A percentile compares a stretch with the other conserved stretches of the same genome.
Conservation (phyloP, 2,329 filamentous ascomycete genomes). For the Periconia digitata region DNA sequence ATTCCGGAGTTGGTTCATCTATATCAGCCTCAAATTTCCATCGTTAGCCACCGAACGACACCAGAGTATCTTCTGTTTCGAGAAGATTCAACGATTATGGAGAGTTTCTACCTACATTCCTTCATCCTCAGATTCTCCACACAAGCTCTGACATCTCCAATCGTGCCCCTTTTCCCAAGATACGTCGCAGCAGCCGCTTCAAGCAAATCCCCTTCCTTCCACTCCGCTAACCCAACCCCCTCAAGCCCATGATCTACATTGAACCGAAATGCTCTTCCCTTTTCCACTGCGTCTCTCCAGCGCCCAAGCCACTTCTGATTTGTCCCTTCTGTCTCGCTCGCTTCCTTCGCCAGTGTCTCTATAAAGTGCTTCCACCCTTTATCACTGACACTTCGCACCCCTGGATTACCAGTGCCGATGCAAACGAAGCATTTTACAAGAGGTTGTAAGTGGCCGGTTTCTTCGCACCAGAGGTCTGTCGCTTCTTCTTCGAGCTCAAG, state of each 20-base stretch:
- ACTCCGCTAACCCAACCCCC: slow-evolving; percentile 19
- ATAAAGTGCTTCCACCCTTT: slow-evolving; percentile 11
- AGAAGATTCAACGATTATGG: background rate
- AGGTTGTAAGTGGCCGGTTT: slow-evolving; percentile 8
- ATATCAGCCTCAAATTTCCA: background rate
- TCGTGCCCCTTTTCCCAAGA: slow-evolving; percentile 9
- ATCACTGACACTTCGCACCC: slow-evolving; percentile 11
- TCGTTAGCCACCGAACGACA: too few relatives aligned
- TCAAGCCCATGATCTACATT: slow-evolving; percentile 38
- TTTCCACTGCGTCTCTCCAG: slow-evolving; percentile 23
- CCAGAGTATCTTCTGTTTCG: too few relatives aligned
- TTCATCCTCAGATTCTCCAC: slow-evolving; percentile 15
- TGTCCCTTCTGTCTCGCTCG: slow-evolving; percentile 33
- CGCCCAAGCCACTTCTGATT: slow-evolving; percentile 26
- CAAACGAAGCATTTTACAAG: slow-evolving; percentile 19
- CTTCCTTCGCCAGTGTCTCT: slow-evolving; percentile 25
- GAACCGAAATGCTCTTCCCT: slow-evolving; percentile 37
- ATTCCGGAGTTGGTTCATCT: slow-evolving; percentile 8
- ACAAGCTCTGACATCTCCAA: slow-evolving; percentile 7
- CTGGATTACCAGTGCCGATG: slow-evolving; percentile 16
- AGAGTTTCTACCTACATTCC: slow-evolving; percentile 9
- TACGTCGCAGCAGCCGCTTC: slow-evolving; percentile 10
- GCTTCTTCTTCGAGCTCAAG: slow-evolving; percentile 42
- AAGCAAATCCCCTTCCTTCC: slow-evolving; percentile 9
- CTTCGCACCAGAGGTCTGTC: slow-evolving; percentile 13